phyloP scores from a whole-genome alignment of 768 basidiomycete species.

The Leccinum boreale region DNA sequence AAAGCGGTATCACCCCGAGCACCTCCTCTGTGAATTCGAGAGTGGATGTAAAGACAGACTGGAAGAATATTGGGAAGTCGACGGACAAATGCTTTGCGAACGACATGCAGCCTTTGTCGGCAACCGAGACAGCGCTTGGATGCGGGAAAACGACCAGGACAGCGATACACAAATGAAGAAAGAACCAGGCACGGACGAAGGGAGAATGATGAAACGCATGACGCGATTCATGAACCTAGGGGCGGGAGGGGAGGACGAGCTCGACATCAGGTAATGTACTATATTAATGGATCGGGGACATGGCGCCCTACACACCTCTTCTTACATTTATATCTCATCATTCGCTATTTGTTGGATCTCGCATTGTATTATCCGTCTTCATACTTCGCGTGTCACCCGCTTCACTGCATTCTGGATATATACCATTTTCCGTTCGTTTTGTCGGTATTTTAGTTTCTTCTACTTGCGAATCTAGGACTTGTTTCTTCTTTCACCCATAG shows the following conservation, averaged over 20 bases:
- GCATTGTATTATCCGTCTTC: slow-evolving; percentile 18
- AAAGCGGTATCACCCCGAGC: slow-evolving; percentile 83
- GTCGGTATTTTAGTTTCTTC: slow-evolving; percentile 6
- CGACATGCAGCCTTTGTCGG: slow-evolving; percentile 52
- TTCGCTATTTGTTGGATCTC: slow-evolving; percentile 14
- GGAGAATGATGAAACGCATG: slow-evolving; percentile 69
- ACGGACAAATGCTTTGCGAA: slow-evolving; percentile 84
- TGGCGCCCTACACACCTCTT: neutral
- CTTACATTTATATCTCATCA: slow-evolving; percentile 18
- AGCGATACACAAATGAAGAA: slow-evolving; percentile 8
- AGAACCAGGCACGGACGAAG: slow-evolving; percentile 28
- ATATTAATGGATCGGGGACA: slow-evolving; percentile 18
- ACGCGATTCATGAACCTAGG: slow-evolving; percentile 79
- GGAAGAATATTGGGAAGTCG: slow-evolving; percentile 89
- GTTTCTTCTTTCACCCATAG: slow-evolving; percentile 7
- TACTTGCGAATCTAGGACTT: slow-evolving; percentile 7
- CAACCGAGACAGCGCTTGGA: slow-evolving; percentile 22
- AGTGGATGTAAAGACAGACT: slow-evolving; percentile 51
- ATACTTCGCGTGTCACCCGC: slow-evolving; percentile 11
- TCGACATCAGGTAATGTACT: slow-evolving; percentile 32
- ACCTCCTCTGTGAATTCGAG: slow-evolving; percentile 78
- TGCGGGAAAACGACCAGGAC: slow-evolving; percentile 12
- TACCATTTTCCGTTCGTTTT: slow-evolving; percentile 19
- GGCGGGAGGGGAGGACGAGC: slow-evolving; percentile 25
- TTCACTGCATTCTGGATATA: slow-evolving; percentile 24